Conservation (phyloP, 805 yeast genomes). For the Saccharomycodes ludwigii region DNA sequence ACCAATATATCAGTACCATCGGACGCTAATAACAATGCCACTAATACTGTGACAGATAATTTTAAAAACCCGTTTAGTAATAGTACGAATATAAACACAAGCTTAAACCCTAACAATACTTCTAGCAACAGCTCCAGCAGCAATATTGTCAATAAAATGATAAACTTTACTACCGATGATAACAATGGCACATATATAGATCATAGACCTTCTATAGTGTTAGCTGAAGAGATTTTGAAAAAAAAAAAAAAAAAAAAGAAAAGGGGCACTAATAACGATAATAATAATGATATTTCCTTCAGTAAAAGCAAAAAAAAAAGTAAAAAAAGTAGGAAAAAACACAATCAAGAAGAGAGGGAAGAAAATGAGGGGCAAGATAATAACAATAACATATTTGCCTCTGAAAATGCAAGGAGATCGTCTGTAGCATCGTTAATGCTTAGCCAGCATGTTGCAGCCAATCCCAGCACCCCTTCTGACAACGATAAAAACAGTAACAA, state of each 20-base stretch:
- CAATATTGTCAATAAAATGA: too few relatives aligned
- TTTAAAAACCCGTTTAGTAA: too few relatives aligned
- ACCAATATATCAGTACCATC: too few relatives aligned
- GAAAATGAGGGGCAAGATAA: constrained; percentile 10
- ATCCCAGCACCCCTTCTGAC: neutral
- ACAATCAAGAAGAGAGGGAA: constrained; percentile 2
- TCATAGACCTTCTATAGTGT: constrained; percentile 7
- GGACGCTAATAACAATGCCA: too few relatives aligned
- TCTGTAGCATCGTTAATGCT: neutral
- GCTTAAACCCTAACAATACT: too few relatives aligned
- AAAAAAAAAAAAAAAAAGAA: constrained; percentile 9
- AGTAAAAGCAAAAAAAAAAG: constrained; percentile 9
- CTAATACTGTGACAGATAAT: too few relatives aligned
- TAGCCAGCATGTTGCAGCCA: neutral
- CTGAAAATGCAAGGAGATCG: constrained; percentile 12
- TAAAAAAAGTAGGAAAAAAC: constrained; percentile 8
- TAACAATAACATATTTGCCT: constrained; percentile 35
- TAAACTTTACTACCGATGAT: too few relatives aligned
- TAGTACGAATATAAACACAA: too few relatives aligned
- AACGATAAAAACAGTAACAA: neutral
- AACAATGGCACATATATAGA: constrained; percentile 7
- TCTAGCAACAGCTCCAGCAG: too few relatives aligned
- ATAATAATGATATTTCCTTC: too few relatives aligned
- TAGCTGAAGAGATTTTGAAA: constrained; percentile 6
- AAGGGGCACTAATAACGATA: too few relatives aligned